Evolutionary conservation across 1,139 yeast species (phyloP).

Genomic region (Candida sp.): DNA sequence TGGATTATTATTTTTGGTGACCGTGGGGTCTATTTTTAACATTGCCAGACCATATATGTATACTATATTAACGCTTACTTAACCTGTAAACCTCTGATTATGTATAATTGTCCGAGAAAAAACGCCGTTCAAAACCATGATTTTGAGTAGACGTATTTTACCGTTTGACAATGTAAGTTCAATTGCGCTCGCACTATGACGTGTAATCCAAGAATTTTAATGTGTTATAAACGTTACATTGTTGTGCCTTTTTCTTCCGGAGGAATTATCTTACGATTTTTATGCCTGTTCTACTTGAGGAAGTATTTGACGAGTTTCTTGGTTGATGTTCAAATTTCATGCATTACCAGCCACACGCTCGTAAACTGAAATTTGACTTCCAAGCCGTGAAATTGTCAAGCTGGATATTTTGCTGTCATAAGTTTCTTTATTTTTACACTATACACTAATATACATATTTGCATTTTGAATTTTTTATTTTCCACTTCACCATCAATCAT

Average conservation of each 20-base stretch:
- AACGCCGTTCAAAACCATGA: not conserved
- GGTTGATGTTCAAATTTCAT: no score
- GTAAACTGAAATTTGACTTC: not conserved
- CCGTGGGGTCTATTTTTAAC: no score
- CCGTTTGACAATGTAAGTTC: not conserved
- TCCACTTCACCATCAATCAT: no score
- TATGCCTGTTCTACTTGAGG: no score
- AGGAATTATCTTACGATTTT: no score
- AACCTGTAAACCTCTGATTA: not conserved
- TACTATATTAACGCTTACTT: not conserved
- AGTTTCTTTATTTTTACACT: not conserved
- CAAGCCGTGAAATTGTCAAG: not conserved
- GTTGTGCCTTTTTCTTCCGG: no score
- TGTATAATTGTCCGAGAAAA: not conserved
- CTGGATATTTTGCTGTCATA: not conserved
- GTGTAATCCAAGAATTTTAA: no score
- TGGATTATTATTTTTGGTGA: no score
- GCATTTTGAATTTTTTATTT: not conserved
- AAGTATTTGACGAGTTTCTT: no score
- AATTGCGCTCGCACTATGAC: not conserved
- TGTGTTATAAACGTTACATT: not conserved
- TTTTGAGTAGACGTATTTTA: not conserved
- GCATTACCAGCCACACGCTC: not conserved
- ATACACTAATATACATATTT: not conserved
- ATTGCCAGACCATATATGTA: not conserved